phyloP scores from a whole-genome alignment of 106 monocot species.

The Alisma plantagoaquatica region DNA sequence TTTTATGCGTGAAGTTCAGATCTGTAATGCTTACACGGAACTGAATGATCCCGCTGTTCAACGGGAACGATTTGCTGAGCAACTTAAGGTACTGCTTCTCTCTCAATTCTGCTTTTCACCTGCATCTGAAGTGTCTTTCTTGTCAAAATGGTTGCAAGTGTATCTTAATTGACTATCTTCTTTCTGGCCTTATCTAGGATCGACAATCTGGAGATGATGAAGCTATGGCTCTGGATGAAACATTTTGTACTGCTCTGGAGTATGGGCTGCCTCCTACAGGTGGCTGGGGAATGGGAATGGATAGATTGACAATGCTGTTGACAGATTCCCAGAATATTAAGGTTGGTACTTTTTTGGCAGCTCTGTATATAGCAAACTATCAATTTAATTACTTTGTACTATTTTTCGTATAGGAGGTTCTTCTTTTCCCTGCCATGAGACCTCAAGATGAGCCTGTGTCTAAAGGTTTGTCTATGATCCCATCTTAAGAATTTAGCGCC shows the following conservation, averaged over 20 bases:
- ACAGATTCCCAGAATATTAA: conserved; percentile 94
- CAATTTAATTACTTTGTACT: background rate
- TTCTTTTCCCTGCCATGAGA: conserved; percentile 80
- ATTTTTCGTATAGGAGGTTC: conserved; percentile 45
- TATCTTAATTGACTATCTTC: no score
- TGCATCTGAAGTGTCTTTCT: background rate
- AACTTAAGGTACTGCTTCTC: conserved; percentile 47
- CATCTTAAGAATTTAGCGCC: no score
- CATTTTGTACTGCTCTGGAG: conserved; percentile 85
- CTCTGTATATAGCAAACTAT: background rate
- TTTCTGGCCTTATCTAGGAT: no score
- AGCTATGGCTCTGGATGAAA: conserved; percentile 83
- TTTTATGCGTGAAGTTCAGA: conserved; percentile 19
- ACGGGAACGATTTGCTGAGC: conserved; percentile 64
- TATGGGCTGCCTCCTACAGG: conserved; percentile 85
- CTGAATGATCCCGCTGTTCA: conserved; percentile 92
- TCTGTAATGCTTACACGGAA: conserved; percentile 94
- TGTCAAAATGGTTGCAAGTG: background rate
- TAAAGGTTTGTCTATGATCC: no score
- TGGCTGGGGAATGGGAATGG: conserved; percentile 85
- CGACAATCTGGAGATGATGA: conserved; percentile 87
- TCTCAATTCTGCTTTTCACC: background rate
- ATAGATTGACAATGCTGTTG: conserved; percentile 68
- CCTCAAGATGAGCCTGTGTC: conserved; percentile 60
- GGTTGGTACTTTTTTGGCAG: conserved; percentile 17